Percentiles rank a stretch among this genome's conserved stretches.
phyloP scores from a whole-genome alignment of 495 filamentous ascomycete species.

The Aspergillus sclerotiicarbonarius region DNA sequence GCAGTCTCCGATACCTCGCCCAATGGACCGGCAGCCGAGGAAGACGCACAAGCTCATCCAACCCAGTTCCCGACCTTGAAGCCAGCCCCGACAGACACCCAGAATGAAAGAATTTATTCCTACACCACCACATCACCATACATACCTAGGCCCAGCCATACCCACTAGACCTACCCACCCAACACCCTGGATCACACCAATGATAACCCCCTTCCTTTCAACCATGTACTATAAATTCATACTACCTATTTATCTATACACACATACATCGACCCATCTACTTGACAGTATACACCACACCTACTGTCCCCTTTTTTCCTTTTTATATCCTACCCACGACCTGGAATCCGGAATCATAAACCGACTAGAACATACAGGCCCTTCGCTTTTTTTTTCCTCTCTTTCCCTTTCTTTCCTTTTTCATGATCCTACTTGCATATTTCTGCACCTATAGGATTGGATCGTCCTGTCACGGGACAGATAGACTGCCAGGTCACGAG shows the following conservation, averaged over 20 bases:
- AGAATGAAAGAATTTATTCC: background rate
- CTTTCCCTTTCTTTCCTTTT: background rate
- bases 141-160: background rate
- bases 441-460: background rate
- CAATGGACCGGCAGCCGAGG: conserved; percentile 27
- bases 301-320: background rate
- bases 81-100: conserved; percentile 3
- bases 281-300: background rate
- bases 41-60: background rate
- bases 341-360: background rate
- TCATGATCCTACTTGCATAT: background rate
- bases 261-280: background rate
- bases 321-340: background rate
- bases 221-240: conserved; percentile 12
- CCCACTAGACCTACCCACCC: background rate
- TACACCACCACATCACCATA: background rate
- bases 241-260: background rate
- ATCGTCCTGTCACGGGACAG: background rate
- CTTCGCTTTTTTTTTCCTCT: background rate
- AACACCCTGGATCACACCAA: background rate
- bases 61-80: conserved; percentile 14
- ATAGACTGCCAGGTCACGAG: background rate
- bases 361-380: too few species aligned
- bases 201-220: background rate
- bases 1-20: conserved; percentile 27